Evolutionary conservation across 768 basidiomycete genomes (phyloP).

Genomic region (Boletus patriciae): DNA sequence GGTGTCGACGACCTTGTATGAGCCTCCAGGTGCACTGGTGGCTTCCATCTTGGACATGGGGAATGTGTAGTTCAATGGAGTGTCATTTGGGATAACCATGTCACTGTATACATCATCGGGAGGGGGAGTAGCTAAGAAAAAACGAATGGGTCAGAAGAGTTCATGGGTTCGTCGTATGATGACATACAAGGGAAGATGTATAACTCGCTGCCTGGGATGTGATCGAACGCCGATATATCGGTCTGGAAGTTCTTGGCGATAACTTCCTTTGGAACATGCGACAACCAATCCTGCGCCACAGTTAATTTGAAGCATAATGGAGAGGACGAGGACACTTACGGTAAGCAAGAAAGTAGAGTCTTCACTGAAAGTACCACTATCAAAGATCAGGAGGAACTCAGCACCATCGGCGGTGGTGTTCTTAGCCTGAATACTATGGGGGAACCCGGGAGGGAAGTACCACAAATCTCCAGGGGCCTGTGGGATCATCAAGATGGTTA

Average conservation of each 20-base stretch:
- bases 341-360: slow-evolving; percentile 54
- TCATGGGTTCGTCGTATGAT: not conserved
- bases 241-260: slow-evolving; percentile 65
- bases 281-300: slow-evolving; percentile 58
- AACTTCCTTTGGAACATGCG: slow-evolving; percentile 58
- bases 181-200: slow-evolving; percentile 53
- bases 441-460: slow-evolving; percentile 59
- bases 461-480: slow-evolving; percentile 48
- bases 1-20: slow-evolving; percentile 60
- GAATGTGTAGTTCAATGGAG: slow-evolving; percentile 55
- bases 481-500: slow-evolving; percentile 13
- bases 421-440: slow-evolving; percentile 57
- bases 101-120: slow-evolving; percentile 41
- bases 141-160: not conserved
- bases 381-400: slow-evolving; percentile 53
- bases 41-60: slow-evolving; percentile 48
- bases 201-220: slow-evolving; percentile 52
- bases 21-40: slow-evolving; percentile 50
- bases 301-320: not conserved
- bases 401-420: slow-evolving; percentile 46
- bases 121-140: slow-evolving; percentile 40
- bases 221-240: slow-evolving; percentile 47
- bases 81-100: slow-evolving; percentile 50
- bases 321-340: slow-evolving; percentile 6
- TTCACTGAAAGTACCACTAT: slow-evolving; percentile 49